These are phyloP conservation scores for Acanthamoeba healyi DNA, from an alignment of 208 protist species.

Conservation along the genomic window DNA sequence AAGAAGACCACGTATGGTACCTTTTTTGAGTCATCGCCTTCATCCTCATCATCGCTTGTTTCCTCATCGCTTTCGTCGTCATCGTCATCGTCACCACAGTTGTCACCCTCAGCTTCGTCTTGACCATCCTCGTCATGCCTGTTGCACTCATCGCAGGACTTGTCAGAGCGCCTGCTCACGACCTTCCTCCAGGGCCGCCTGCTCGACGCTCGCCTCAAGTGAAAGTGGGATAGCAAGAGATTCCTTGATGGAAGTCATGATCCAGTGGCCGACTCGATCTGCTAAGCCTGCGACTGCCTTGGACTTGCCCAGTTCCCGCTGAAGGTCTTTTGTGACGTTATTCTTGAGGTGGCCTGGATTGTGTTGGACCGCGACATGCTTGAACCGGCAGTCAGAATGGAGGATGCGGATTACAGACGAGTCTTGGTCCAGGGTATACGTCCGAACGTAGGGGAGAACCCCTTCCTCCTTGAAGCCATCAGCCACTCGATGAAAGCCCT, in stretches of 20 bases:
- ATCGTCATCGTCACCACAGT: no score
- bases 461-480: neutral
- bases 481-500: neutral
- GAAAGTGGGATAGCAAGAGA: neutral
- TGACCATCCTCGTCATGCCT: no score
- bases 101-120: no score
- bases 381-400: neutral
- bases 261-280: neutral
- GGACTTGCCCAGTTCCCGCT: neutral
- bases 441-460: neutral
- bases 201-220: neutral
- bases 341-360: neutral
- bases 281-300: slow-evolving; percentile 2
- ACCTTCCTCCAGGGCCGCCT: no score
- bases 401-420: neutral
- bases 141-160: no score
- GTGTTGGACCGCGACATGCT: neutral
- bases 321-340: neutral
- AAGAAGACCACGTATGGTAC: no score
- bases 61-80: no score
- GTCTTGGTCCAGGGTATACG: neutral
- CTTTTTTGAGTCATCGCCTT: no score
- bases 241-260: neutral
- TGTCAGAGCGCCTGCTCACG: neutral
- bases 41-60: no score